Percentiles rank a stretch among this genome's conserved stretches.
These are phyloP conservation scores for Solanum paucissectum DNA, from an alignment of 257 asterid species.

Conservation along the genomic window DNA sequence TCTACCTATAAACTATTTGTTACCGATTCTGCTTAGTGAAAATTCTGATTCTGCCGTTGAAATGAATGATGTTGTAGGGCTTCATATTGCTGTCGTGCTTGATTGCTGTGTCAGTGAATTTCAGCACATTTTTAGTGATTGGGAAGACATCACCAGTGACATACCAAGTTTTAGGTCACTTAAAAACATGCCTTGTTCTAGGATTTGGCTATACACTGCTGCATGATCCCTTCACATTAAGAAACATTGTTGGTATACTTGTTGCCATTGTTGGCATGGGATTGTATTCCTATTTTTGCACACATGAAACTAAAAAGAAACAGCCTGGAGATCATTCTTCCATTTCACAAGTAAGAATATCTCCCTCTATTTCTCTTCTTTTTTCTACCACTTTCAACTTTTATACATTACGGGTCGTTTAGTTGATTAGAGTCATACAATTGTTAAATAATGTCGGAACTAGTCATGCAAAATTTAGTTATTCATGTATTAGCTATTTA, in stretches of 20 bases:
- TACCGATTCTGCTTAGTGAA: neutral
- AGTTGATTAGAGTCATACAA: neutral
- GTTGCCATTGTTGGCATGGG: slow-evolving; percentile 85
- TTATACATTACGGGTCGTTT: neutral
- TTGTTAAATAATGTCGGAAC: neutral
- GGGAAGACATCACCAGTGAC: slow-evolving; percentile 94
- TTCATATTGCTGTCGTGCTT: slow-evolving; percentile 75
- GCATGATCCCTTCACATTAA: slow-evolving; percentile 73
- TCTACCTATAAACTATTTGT: neutral
- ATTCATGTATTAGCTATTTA: neutral
- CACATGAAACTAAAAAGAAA: slow-evolving; percentile 57
- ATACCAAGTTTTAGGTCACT: slow-evolving; percentile 79
- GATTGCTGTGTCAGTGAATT: slow-evolving; percentile 83
- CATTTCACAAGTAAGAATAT: slow-evolving; percentile 27
- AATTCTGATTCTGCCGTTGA: neutral
- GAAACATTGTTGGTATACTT: slow-evolving; percentile 67
- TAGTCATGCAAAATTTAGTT: neutral
- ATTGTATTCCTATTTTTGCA: slow-evolving; percentile 67
- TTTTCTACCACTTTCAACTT: neutral
- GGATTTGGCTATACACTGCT: slow-evolving; percentile 73
- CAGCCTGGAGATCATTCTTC: slow-evolving; percentile 33
- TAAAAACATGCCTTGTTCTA: slow-evolving; percentile 84
- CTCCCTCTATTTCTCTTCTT: neutral
- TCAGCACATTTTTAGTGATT: slow-evolving; percentile 83
- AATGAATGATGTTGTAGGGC: slow-evolving; percentile 27